These are phyloP conservation scores for Fusarium incarnatum DNA, from an alignment of 2,329 filamentous ascomycete genomes.

Conservation along the genomic window DNA sequence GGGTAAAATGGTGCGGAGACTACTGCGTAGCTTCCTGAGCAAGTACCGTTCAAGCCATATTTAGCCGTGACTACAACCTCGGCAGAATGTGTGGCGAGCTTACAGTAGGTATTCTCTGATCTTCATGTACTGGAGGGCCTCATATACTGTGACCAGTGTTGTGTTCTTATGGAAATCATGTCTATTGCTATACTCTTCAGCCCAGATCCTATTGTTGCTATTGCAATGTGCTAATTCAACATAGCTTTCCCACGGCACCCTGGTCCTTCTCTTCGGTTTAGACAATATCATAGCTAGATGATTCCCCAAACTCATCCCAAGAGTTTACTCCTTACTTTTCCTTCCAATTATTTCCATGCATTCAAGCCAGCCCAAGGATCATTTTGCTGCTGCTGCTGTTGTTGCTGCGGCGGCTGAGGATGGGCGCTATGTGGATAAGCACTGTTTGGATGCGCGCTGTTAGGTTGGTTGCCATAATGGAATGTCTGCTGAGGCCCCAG, in stretches of 20 bases:
- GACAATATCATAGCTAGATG: not conserved
- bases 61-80: slow-evolving; percentile 25
- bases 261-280: slow-evolving; percentile 7
- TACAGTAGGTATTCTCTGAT: not conserved
- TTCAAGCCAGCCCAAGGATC: slow-evolving; percentile 66
- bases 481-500: slow-evolving; percentile 72
- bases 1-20: slow-evolving; percentile 44
- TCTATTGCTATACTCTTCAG: slow-evolving; percentile 26
- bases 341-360: slow-evolving; percentile 59
- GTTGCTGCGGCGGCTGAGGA: slow-evolving; percentile 36
- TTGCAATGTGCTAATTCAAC: not conserved
- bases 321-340: not conserved
- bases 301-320: not conserved
- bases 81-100: slow-evolving; percentile 34
- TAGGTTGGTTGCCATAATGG: slow-evolving; percentile 59
- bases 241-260: slow-evolving; percentile 3
- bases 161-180: slow-evolving; percentile 13
- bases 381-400: slow-evolving; percentile 54
- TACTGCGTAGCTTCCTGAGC: not conserved
- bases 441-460: slow-evolving; percentile 44
- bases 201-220: slow-evolving; percentile 4
- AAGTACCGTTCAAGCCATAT: not conserved
- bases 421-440: slow-evolving; percentile 50
- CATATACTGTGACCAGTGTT: slow-evolving; percentile 1
- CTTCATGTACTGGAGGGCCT: not conserved